phyloP scores from a whole-genome alignment of 164 flowering plant species.

The Paratinospora sagittata region DNA sequence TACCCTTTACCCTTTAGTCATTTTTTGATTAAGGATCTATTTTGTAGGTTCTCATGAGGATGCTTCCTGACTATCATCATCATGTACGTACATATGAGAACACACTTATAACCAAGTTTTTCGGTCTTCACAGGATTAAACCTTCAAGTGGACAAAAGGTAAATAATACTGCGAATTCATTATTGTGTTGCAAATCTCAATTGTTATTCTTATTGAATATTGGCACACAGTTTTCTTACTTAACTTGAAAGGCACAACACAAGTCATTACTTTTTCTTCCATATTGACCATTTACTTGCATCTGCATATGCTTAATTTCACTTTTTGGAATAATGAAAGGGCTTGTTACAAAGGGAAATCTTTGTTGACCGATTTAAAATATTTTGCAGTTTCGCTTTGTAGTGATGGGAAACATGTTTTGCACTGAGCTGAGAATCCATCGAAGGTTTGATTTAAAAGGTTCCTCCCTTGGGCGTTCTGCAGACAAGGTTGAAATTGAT shows the following conservation, averaged over 20 bases:
- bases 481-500: constrained; percentile 93
- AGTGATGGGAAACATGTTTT: constrained; percentile 99
- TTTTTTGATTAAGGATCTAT: constrained; percentile 16
- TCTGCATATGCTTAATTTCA: neutral
- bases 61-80: constrained; percentile 87
- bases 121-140: constrained; percentile 96
- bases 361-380: constrained; percentile 9
- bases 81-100: constrained; percentile 86
- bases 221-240: neutral
- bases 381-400: constrained; percentile 90
- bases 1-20: neutral
- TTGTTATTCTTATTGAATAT: neutral
- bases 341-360: constrained; percentile 7
- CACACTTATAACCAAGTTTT: constrained; percentile 93
- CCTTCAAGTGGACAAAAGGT: constrained; percentile 99
- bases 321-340: neutral
- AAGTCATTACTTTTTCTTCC: neutral
- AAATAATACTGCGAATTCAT: constrained; percentile 7
- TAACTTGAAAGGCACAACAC: neutral
- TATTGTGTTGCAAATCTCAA: neutral
- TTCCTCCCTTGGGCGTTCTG: constrained; percentile 89
- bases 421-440: constrained; percentile 92
- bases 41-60: constrained; percentile 79
- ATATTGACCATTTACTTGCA: neutral
- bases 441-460: constrained; percentile 97